Percentiles rank a stretch among this genome's conserved stretches.
phyloP scores from a whole-genome alignment of 2,329 filamentous ascomycete genomes.

The Didymella segeticola region DNA sequence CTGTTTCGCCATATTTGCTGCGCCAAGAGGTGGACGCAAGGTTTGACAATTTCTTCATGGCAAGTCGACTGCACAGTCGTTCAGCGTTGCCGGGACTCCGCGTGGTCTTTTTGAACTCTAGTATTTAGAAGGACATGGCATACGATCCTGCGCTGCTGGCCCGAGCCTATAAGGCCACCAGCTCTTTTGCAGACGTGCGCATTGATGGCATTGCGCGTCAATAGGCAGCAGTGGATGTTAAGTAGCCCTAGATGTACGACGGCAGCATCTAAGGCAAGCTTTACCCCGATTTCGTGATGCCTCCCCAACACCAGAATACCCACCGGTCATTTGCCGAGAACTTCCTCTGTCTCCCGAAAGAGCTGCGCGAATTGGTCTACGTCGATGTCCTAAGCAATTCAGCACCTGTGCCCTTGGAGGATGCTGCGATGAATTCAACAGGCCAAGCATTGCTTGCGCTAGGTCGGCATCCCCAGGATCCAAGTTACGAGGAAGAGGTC shows the following conservation, averaged over 20 bases:
- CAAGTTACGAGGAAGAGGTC: constrained; percentile 4
- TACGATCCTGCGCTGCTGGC: background rate
- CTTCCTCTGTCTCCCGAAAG: constrained; percentile 23
- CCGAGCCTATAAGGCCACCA: background rate
- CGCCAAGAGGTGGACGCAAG: background rate
- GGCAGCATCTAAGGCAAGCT: too few relatives aligned
- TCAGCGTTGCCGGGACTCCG: background rate
- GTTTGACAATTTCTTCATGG: background rate
- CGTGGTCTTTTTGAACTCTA: background rate
- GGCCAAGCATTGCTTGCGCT: background rate
- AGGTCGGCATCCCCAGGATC: background rate
- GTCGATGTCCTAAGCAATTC: constrained; percentile 8
- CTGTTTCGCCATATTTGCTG: background rate
- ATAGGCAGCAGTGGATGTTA: constrained; percentile 4
- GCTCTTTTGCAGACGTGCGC: background rate
- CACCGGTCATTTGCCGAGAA: background rate
- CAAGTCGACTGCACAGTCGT: background rate
- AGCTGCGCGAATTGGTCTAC: constrained; percentile 30
- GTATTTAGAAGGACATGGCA: background rate
- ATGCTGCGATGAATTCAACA: background rate
- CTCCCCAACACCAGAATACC: background rate
- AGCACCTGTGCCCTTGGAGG: constrained; percentile 3
- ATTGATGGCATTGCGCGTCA: background rate
- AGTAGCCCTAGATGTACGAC: background rate
- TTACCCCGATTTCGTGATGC: background rate